Conservation (phyloP, 2,329 filamentous ascomycete species). For the Elsinoe batatas region DNA sequence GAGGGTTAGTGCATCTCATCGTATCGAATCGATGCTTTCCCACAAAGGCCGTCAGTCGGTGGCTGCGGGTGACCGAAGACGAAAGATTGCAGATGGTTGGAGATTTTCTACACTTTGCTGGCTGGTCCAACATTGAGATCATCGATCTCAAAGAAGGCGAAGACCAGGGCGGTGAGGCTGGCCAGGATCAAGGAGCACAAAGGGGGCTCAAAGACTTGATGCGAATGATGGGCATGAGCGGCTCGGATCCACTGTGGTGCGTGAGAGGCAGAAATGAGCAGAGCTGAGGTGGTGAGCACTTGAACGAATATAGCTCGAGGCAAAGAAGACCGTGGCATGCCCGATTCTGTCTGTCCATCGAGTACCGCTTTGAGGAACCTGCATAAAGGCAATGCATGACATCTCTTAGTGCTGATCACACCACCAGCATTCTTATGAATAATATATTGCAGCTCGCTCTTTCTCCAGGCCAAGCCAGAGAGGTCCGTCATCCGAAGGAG, state of each 20-base stretch:
- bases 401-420: not conserved
- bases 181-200: slow-evolving; percentile 12
- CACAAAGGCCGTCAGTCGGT: slow-evolving; percentile 39
- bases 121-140: slow-evolving; percentile 45
- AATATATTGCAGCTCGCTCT: not conserved
- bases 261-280: slow-evolving; percentile 29
- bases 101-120: slow-evolving; percentile 43
- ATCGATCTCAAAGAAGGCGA: slow-evolving; percentile 33
- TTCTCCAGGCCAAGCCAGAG: not conserved
- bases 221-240: slow-evolving; percentile 25
- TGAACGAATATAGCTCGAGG: not conserved
- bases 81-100: slow-evolving; percentile 42
- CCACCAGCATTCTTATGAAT: not conserved
- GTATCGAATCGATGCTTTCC: slow-evolving; percentile 46
- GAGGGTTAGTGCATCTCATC: slow-evolving; percentile 40
- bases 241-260: slow-evolving; percentile 36
- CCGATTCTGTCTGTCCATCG: slow-evolving; percentile 1
- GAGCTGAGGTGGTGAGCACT: not conserved
- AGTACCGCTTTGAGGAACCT: too few relatives aligned
- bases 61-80: slow-evolving; percentile 37
- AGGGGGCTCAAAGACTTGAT: slow-evolving; percentile 24
- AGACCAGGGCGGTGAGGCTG: slow-evolving; percentile 6
- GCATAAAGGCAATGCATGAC: not conserved
- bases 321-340: not conserved
- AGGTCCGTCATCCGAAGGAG: not conserved